phyloP scores from a whole-genome alignment of 2,329 filamentous ascomycete genomes.

The Ophidiomyces ophidiicola region DNA sequence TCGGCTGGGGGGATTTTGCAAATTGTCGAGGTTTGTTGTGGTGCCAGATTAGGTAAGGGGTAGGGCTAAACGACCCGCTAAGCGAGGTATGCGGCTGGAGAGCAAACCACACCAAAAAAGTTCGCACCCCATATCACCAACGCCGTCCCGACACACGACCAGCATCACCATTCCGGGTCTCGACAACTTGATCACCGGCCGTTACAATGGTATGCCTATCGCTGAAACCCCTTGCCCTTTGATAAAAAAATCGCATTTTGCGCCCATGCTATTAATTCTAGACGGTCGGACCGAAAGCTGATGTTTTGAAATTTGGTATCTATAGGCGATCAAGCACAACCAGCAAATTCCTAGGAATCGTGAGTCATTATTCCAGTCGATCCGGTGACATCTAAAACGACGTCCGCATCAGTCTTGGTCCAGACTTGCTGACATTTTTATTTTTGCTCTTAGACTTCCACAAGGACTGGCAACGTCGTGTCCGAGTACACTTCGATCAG shows the following conservation, averaged over 20 bases:
- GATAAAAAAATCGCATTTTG: too few species aligned
- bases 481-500: conserved; percentile 99
- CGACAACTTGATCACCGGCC: conserved; percentile 40
- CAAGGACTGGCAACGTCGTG: conserved; percentile 99
- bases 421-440: conserved; percentile 20
- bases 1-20: neutral
- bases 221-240: neutral
- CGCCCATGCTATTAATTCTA: too few species aligned
- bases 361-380: conserved; percentile 40
- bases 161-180: conserved; percentile 33
- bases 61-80: conserved; percentile 28
- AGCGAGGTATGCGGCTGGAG: conserved; percentile 31
- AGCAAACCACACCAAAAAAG: conserved; percentile 33
- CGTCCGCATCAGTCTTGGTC: neutral
- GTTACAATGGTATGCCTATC: conserved; percentile 39
- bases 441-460: conserved; percentile 63
- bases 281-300: neutral
- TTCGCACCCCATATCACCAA: conserved; percentile 27
- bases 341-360: conserved; percentile 95
- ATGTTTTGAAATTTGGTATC: conserved; percentile 17
- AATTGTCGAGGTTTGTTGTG: neutral
- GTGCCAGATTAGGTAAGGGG: conserved; percentile 15
- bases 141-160: conserved; percentile 35
- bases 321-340: conserved; percentile 97
- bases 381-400: neutral